Evolutionary conservation across 352 stramenopile species (phyloP), one percentile per base, ranked within the genome.

Genomic region (Globisporangium rhizosaccharum): DNA sequence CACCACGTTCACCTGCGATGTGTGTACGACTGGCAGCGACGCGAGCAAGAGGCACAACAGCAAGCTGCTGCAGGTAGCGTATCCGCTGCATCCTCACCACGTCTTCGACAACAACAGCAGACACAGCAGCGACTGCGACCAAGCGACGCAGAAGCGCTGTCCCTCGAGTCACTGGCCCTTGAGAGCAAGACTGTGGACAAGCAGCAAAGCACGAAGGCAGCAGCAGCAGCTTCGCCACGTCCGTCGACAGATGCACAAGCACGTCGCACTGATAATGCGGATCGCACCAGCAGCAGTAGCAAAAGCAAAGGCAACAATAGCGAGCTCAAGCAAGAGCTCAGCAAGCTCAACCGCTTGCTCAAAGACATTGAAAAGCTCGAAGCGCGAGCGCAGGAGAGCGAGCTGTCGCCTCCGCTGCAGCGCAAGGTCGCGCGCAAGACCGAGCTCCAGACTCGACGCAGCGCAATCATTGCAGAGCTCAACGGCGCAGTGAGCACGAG

Each of bases 301-400:
- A 5, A 14, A 28, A 12, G 44, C 26, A 5, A 14, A 28, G 7
- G 44, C 26, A 28, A 9, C 25, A 30, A 12, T 23, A 44, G 18
- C 4, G 59, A 73, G 45, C 61, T 80, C 37, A 84, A 85, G 66
- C 67, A 60, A 14, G 67, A 87, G 23, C 62, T 88, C 44, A 77
- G 75, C 26, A 72, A 71, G 30, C 57, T 88, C 53, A 88, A 88
- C 52, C 78, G 75, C 14, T 66, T 51, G 51, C 57, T 79, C 20
- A 70, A 69, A 10, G 67, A 75, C 51, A 76, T 76, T 54, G n/a
- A 28, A 26, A 71, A 74, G 48, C 47, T 75, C 9, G 67, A 79
- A 44, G 46, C n/a, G 50, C 45, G 7, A 59, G 26, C 59, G 17
- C 46, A 51, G 37, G 57, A 57, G 4, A 42, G 33, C 11, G 56